Evolutionary conservation across 257 asterid genomes (phyloP).

Genomic region (Asclepias syriaca): DNA sequence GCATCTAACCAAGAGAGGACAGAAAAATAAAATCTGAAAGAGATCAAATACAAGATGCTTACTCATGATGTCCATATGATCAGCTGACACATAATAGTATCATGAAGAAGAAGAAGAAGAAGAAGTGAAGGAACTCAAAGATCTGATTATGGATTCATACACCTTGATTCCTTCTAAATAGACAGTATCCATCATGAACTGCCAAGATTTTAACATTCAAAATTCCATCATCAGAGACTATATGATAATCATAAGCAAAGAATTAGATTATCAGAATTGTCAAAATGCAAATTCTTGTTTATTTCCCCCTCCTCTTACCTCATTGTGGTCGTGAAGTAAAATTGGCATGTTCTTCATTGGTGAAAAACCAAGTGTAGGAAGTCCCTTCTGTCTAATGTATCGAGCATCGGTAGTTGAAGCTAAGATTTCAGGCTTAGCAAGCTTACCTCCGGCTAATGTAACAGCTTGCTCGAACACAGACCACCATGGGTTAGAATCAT

Average conservation of each 20-base stretch:
- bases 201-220: constrained; percentile 19
- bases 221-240: neutral
- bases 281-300: neutral
- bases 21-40: neutral
- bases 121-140: constrained; percentile 48
- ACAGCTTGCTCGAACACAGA: constrained; percentile 62
- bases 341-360: constrained; percentile 93
- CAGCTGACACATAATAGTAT: neutral
- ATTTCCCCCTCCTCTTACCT: constrained; percentile 36
- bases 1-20: too few species aligned
- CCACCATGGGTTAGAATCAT: constrained; percentile 95
- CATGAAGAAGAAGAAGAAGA: constrained; percentile 1
- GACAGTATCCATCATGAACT: constrained; percentile 66
- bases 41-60: neutral
- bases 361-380: constrained; percentile 87
- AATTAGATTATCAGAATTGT: constrained; percentile 4
- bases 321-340: constrained; percentile 90
- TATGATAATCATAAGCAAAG: neutral
- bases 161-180: constrained; percentile 75
- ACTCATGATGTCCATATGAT: neutral
- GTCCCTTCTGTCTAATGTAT: constrained; percentile 66
- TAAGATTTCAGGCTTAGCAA: constrained; percentile 82
- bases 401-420: constrained; percentile 88
- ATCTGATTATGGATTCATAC: constrained; percentile 68
- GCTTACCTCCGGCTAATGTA: constrained; percentile 73